Base-by-base conservation (phyloP, 768 basidiomycete genomes). In the Mycena chlorophos region DNA sequence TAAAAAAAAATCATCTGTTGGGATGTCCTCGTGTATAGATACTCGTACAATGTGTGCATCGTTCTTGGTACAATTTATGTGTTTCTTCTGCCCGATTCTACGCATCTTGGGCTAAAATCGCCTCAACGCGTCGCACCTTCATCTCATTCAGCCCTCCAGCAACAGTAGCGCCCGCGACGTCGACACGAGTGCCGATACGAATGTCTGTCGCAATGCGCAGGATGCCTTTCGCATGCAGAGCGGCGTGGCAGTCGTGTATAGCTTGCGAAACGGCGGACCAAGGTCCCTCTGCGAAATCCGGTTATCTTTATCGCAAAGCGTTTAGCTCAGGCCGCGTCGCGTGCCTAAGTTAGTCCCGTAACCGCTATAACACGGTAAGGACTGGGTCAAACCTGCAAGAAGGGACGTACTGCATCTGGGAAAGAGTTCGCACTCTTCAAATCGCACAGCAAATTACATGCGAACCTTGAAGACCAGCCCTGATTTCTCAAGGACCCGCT, bases 311-410 rank as follows among this genome's bases (percentile, higher is more conserved):
- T 52, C 19, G 43, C 17, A 39, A 27, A 19, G 48, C 23, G 45
- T 46, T 12, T 25, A 34, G 20, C 51, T 39, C 17, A 46, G 20
- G 22, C 34, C 39, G 19, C 16, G 16, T 31, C 19, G 65, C 73
- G 40, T 61, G 81, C 90, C 92, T 37, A 96, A 65, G 67, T 96
- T 96, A 1, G 95, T 97, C 20, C 94, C 94, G 65, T 95, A 97
- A 4, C 91, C 92, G 64, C 92, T 93, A 57, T 17, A 43, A 34
- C 20, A 62, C 49, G 14, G 22, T 48, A 40, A 39, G 55, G n/a
- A 12, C 17, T 8, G n/a, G 20, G 28, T 19, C 50, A n/a, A 8
- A 17, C 16, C 29, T 25, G 49, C 23, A 34, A 42, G 38, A 37
- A 14, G 70, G 29, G 27, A 57, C 81, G 79, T 68, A 85, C 88